Percentiles rank a stretch among this genome's conserved stretches.
Evolutionary conservation across 2,329 filamentous ascomycete genomes (phyloP).

Genomic region (Oidium heveae): DNA sequence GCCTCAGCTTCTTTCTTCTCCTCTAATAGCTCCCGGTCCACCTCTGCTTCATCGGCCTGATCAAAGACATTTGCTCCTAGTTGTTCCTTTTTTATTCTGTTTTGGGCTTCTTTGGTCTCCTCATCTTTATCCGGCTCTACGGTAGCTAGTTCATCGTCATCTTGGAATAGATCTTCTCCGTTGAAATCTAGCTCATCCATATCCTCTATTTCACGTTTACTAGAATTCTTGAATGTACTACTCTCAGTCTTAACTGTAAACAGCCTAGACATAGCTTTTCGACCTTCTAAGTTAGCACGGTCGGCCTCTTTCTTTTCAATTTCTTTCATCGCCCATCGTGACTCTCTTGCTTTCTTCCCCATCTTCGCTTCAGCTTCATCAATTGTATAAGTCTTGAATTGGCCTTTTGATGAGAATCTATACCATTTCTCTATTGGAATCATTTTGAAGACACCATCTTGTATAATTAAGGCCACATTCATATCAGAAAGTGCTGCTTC

Average conservation of each 20-base stretch:
- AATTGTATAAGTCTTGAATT: conserved; percentile 51
- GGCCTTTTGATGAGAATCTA: conserved; percentile 56
- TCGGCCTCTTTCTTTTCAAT: conserved; percentile 29
- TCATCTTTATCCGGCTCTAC: conserved; percentile 64
- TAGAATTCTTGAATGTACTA: conserved; percentile 33
- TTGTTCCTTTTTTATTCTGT: conserved; percentile 54
- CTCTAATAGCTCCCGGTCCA: conserved; percentile 45
- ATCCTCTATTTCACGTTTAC: conserved; percentile 38
- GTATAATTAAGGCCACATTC: conserved; percentile 54
- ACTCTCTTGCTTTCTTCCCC: conserved; percentile 50
- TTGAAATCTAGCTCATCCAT: conserved; percentile 45
- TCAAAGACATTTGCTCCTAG: conserved; percentile 69
- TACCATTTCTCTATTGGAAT: conserved; percentile 93
- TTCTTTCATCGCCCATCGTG: conserved; percentile 57
- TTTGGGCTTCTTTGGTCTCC: conserved; percentile 45
- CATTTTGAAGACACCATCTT: conserved; percentile 50
- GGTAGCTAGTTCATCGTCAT: conserved; percentile 59
- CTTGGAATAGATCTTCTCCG: conserved; percentile 52
- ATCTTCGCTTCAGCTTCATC: conserved; percentile 71
- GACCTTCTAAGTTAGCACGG: conserved; percentile 31
- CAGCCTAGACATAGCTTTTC: conserved; percentile 23
- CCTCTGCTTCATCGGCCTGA: conserved; percentile 39
- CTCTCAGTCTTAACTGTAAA: conserved; percentile 40
- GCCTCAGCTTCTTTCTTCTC: conserved; percentile 46
- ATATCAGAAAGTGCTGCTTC: conserved; percentile 70